Conservation (phyloP, 2,329 filamentous ascomycete genomes). For the Hypoxylon sp. region DNA sequence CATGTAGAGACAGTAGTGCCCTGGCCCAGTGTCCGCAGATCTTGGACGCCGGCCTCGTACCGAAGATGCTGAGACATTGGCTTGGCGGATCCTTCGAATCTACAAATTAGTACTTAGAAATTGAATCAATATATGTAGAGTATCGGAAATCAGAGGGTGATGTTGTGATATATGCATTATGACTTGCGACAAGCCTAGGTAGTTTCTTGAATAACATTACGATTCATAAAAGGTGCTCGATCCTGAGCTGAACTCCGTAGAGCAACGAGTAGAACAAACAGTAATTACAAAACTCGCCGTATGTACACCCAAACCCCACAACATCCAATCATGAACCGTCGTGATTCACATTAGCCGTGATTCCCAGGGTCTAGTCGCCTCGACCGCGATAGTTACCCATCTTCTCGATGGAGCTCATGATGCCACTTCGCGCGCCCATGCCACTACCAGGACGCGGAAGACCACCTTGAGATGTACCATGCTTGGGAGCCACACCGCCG, state of each 20-base stretch:
- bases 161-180: too few species aligned
- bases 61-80: conserved; percentile 47
- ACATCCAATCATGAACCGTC: conserved; percentile 29
- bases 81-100: conserved; percentile 20
- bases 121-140: too few species aligned
- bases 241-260: conserved; percentile 24
- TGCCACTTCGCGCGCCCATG: conserved; percentile 69
- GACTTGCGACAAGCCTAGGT: too few species aligned
- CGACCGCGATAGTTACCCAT: conserved; percentile 76
- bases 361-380: conserved; percentile 36
- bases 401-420: conserved; percentile 87
- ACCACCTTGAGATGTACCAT: conserved; percentile 54
- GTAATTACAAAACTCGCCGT: conserved; percentile 30
- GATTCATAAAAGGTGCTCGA: conserved; percentile 22
- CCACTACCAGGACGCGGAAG: conserved; percentile 64
- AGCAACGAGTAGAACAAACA: conserved; percentile 21
- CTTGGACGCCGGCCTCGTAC: conserved; percentile 42
- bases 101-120: background rate
- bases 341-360: conserved; percentile 11
- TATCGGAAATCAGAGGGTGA: too few species aligned
- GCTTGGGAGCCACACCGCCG: conserved; percentile 58
- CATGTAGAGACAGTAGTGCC: conserved; percentile 43
- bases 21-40: conserved; percentile 43
- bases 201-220: conserved; percentile 9
- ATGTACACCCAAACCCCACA: conserved; percentile 25